Evolutionary conservation across 2,329 filamentous ascomycete genomes (phyloP), one percentile per base, ranked within the genome.

Genomic region (Balansia obtecta): DNA sequence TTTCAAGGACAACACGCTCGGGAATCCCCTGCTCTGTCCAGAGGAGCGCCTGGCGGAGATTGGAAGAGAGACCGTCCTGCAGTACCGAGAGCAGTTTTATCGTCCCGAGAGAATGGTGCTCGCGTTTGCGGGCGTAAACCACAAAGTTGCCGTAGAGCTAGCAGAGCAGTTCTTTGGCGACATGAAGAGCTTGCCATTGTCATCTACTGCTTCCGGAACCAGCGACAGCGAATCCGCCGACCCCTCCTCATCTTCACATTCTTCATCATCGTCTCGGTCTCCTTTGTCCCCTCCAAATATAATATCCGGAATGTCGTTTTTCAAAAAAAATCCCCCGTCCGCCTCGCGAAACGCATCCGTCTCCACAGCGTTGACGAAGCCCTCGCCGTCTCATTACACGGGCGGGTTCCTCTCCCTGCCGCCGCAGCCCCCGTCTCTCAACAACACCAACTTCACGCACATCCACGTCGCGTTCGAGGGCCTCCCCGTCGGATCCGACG

Each of bases 391-490:
- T 9, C 85, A 84, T 62, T 98, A 98, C 68, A 97, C 91, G 0
- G 93, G 93, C 61, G 93, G 93, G 50, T 95, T 95, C 71, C 80
- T 95, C 53, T 85, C 86, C 1, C 82, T 95, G 11, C 89, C 89
- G 1, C 76, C 83, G 0, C 85, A 93, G 45, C 86, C 88, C 3
- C 84, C 85, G 1, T 86, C 88, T 0, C 86, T 88, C 27, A 82
- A 83, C 62, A 74, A 86, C 51, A 88, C 88, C 32, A 80, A 82
- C 50, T 83, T 96, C 58, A 94, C 88, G 18, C 87, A 98, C 68
- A 90, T 98, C 60, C 89, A 97, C 71, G 78, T 98, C 57, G 90
- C 89, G 52, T 97, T 98, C 60, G 93, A 98, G 72, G 90, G 89
- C 27, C 80, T 96, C 1, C 88, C 91, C 48, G 93, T 98, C 62